A percentile compares a stretch with the other conserved stretches of the same genome.
Conservation (phyloP, 1,284 basidiomycete genomes). For the Salmacisia buchloeana region DNA sequence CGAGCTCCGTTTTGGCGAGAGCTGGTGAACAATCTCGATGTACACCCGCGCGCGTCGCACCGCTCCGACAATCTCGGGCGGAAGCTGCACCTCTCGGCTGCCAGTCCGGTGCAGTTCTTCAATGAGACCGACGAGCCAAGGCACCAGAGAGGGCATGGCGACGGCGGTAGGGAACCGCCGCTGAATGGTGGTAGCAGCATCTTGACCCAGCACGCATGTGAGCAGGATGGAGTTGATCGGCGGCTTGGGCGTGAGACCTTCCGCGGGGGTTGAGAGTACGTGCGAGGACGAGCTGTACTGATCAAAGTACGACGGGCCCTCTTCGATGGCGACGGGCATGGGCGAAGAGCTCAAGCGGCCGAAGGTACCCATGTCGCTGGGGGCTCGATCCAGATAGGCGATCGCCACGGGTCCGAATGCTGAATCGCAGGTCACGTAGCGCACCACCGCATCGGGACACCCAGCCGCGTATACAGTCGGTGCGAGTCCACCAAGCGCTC, state of each 20-base stretch:
- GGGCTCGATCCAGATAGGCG: not conserved
- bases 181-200: slow-evolving; percentile 8
- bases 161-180: slow-evolving; percentile 10
- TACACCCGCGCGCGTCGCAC: slow-evolving; percentile 16
- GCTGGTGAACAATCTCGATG: slow-evolving; percentile 1
- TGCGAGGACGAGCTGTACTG: not conserved
- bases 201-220: slow-evolving; percentile 7
- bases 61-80: slow-evolving; percentile 13
- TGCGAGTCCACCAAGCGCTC: slow-evolving; percentile 14
- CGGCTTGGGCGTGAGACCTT: not conserved
- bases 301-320: not conserved
- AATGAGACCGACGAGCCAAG: slow-evolving; percentile 11
- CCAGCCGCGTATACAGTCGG: slow-evolving; percentile 13
- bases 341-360: not conserved
- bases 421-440: not conserved
- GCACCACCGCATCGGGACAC: not conserved
- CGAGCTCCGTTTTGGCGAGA: not conserved
- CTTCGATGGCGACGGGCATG: not conserved
- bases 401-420: not conserved
- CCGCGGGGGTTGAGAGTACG: not conserved
- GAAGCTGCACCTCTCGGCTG: slow-evolving; percentile 15
- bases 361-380: not conserved
- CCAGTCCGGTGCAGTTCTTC: slow-evolving; percentile 10
- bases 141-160: not conserved
- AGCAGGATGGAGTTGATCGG: slow-evolving; percentile 5